Evolutionary conservation across 345 rosid genomes (phyloP), one percentile per base, ranked within the genome.

Genomic region (Psidium friedrichsthalianum): DNA sequence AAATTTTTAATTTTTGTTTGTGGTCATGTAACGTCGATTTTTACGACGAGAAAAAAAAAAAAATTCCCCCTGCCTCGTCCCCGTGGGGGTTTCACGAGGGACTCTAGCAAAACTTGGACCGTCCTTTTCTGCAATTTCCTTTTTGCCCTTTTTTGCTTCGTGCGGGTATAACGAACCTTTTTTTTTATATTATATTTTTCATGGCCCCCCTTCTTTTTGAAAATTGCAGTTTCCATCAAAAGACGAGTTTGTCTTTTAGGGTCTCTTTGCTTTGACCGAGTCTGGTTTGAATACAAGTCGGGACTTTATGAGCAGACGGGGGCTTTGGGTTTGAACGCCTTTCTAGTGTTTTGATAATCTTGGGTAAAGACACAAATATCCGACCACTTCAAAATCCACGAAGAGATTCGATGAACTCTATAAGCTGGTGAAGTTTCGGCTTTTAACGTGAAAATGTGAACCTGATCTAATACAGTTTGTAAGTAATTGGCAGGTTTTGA

Each of bases 201-300:
- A 13, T 81, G 53, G 24, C 82, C 58, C 51, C 44, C 1, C 64
- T 5, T 29, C 36, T 59, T 86, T 86, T 29, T 24, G 22, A 64
- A 82, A 57, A 27, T 86, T 36, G 32, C 44, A 40, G 52, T 54
- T 47, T 54, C 40, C 56, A 58, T 55, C 25, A 76, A 86, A 86
- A 86, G 88, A 83, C 85, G 88, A 32, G 88, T 58, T 83, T 47
- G 36, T 54, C 32, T 49, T 49, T 44, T n/a, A 47, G 22, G 55
- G 54, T 47, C 16, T 44, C 22, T 81, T 49, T 49, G 80, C 80
- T 69, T 69, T 69, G 80, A 69, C 80, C 80, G 80, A 69, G 47
- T 5, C 8, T 18, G 80, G 80, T 69, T 69, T 69, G 80, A 69
- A 69, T 36, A 69, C 80, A 69, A 69, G 80, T 69, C 80, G 47